phyloP scores from a whole-genome alignment of 805 yeast species.

The Candida tallmaniae region DNA sequence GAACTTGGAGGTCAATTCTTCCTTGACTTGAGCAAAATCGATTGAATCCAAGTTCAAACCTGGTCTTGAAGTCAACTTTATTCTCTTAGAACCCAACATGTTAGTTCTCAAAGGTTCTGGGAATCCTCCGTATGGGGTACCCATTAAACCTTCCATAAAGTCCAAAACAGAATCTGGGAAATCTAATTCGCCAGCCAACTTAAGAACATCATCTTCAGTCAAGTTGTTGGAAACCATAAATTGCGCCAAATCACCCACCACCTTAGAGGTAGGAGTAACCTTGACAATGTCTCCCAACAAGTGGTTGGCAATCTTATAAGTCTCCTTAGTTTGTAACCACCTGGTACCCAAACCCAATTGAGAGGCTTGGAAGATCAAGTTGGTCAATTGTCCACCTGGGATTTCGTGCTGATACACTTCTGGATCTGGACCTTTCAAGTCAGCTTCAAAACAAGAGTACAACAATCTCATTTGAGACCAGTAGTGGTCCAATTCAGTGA shows the following conservation, averaged over 20 bases:
- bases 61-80: slow-evolving; percentile 84
- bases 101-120: slow-evolving; percentile 97
- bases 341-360: slow-evolving; percentile 96
- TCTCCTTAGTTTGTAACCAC: slow-evolving; percentile 94
- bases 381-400: slow-evolving; percentile 99
- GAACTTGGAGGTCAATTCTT: slow-evolving; percentile 72
- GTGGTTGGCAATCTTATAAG: slow-evolving; percentile 86
- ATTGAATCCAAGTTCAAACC: slow-evolving; percentile 87
- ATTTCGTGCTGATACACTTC: slow-evolving; percentile 98
- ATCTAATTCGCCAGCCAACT: slow-evolving; percentile 85
- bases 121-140: slow-evolving; percentile 99
- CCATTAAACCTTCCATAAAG: slow-evolving; percentile 98
- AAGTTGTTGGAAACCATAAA: slow-evolving; percentile 97
- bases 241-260: slow-evolving; percentile 99
- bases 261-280: slow-evolving; percentile 99
- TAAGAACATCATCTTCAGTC: slow-evolving; percentile 76
- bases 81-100: slow-evolving; percentile 86
- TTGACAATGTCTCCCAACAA: slow-evolving; percentile 95
- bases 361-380: slow-evolving; percentile 97
- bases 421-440: slow-evolving; percentile 98
- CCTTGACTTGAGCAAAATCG: slow-evolving; percentile 65
- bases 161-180: slow-evolving; percentile 99
- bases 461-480: slow-evolving; percentile 99
- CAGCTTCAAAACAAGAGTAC: slow-evolving; percentile 97
- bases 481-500: slow-evolving; percentile 84